Evolutionary conservation across 2,329 filamentous ascomycete species (phyloP).

Genomic region (Ophiostoma tasmaniense): DNA sequence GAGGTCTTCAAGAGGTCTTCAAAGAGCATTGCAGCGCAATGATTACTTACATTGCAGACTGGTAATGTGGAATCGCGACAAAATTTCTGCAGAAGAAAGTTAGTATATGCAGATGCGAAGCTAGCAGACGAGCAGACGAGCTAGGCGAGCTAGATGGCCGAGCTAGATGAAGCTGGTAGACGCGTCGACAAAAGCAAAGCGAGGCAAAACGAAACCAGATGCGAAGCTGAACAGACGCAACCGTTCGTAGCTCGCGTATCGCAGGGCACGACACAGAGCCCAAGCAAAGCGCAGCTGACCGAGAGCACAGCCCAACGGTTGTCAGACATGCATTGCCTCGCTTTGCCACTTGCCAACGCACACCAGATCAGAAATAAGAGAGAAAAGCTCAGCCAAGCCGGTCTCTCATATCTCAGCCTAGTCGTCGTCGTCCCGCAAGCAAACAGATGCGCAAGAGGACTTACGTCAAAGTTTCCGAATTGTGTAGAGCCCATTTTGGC

Average conservation of each 20-base stretch:
- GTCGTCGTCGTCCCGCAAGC: neutral
- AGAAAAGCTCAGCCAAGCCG: neutral
- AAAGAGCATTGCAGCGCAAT: neutral
- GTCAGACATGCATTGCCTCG: neutral
- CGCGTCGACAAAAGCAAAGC: neutral
- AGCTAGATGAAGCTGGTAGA: neutral
- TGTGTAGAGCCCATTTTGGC: constrained; percentile 50
- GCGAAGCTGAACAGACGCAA: neutral
- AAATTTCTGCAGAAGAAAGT: constrained; percentile 52
- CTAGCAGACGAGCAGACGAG: neutral
- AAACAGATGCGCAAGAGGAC: constrained; percentile 17
- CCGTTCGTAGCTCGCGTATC: neutral
- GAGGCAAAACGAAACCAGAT: no score
- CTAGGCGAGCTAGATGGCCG: neutral
- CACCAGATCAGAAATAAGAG: neutral
- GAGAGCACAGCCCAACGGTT: neutral
- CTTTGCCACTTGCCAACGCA: neutral
- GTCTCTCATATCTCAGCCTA: constrained; percentile 10
- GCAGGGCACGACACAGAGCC: neutral
- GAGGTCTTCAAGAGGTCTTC: neutral
- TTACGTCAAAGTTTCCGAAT: constrained; percentile 54
- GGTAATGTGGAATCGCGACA: constrained; percentile 77
- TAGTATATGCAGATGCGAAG: neutral
- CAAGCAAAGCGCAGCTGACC: neutral
- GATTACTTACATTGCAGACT: constrained; percentile 65